Conservation (phyloP, 257 asterid species). For the Rhazya stricta region DNA sequence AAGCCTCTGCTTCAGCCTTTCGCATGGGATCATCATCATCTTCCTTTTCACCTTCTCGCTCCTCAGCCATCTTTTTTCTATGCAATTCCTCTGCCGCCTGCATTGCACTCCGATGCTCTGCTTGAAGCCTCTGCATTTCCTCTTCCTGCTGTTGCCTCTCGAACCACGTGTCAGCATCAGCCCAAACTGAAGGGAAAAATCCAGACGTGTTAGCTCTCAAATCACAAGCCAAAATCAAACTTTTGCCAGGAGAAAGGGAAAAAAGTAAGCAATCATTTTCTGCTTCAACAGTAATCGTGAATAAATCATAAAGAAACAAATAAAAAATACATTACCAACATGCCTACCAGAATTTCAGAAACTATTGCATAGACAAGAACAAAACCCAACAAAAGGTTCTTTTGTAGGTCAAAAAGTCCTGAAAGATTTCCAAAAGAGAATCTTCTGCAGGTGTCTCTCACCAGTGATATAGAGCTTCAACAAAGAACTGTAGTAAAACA, state of each 20-base stretch:
- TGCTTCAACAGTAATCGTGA: not conserved
- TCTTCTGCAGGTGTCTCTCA: not conserved
- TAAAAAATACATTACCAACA: not conserved
- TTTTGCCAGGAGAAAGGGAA: not conserved
- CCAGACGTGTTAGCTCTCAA: not conserved
- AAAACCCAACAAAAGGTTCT: not conserved
- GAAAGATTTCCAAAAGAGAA: not conserved
- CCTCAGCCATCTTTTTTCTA: slow-evolving; percentile 80
- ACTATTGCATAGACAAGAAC: not conserved
- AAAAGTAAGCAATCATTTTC: not conserved
- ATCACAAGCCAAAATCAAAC: not conserved
- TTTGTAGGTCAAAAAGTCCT: not conserved
- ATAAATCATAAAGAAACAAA: not conserved
- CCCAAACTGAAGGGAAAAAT: slow-evolving; percentile 64
- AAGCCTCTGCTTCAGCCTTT: slow-evolving; percentile 65
- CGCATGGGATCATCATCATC: slow-evolving; percentile 76
- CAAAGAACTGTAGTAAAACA: not conserved
- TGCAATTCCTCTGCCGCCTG: slow-evolving; percentile 76
- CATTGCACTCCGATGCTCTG: slow-evolving; percentile 75
- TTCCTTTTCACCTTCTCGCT: slow-evolving; percentile 81
- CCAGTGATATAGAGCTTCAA: not conserved
- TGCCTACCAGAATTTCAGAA: not conserved
- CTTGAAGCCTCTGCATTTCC: slow-evolving; percentile 82
- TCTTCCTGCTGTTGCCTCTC: slow-evolving; percentile 90
- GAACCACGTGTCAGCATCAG: slow-evolving; percentile 96